Evolutionary conservation across 2,329 filamentous ascomycete species (phyloP).

Genomic region (Nigrograna mackinnonii): DNA sequence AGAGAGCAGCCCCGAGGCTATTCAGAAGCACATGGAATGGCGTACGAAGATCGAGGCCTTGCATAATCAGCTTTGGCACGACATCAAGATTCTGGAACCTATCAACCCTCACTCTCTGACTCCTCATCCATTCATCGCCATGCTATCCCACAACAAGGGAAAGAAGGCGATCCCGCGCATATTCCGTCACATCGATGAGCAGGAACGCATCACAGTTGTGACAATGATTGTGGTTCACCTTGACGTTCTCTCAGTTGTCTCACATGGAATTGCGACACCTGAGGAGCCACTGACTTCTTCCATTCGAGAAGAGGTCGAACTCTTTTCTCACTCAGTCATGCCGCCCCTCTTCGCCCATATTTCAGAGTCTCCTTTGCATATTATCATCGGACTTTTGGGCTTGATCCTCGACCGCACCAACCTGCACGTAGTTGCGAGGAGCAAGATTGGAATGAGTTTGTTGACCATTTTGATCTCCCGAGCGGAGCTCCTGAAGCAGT

Average conservation of each 20-base stretch:
- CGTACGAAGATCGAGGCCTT: slow-evolving; percentile 70
- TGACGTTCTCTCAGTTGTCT: slow-evolving; percentile 88
- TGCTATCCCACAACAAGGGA: slow-evolving; percentile 91
- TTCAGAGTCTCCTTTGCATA: slow-evolving; percentile 85
- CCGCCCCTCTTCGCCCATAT: slow-evolving; percentile 88
- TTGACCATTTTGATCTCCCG: slow-evolving; percentile 93
- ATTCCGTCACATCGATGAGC: slow-evolving; percentile 88
- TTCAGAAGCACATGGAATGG: slow-evolving; percentile 80
- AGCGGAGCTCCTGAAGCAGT: slow-evolving; percentile 90
- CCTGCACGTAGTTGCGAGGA: slow-evolving; percentile 80
- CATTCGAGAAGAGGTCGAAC: slow-evolving; percentile 87
- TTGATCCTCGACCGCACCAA: slow-evolving; percentile 82
- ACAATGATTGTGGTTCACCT: slow-evolving; percentile 96
- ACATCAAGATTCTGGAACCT: slow-evolving; percentile 90
- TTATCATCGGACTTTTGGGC: slow-evolving; percentile 87
- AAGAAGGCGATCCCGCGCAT: slow-evolving; percentile 95
- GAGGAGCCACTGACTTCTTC: slow-evolving; percentile 70
- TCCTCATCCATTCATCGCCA: slow-evolving; percentile 91
- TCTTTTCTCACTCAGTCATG: slow-evolving; percentile 88
- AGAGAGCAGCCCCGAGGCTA: slow-evolving; percentile 67
- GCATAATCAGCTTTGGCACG: slow-evolving; percentile 80
- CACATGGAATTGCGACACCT: slow-evolving; percentile 73
- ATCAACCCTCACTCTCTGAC: slow-evolving; percentile 68
- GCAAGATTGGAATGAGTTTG: slow-evolving; percentile 85
- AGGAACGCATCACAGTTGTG: slow-evolving; percentile 91